Base-by-base conservation (phyloP, 2,329 filamentous ascomycete species). In the Penicillium sp. region DNA sequence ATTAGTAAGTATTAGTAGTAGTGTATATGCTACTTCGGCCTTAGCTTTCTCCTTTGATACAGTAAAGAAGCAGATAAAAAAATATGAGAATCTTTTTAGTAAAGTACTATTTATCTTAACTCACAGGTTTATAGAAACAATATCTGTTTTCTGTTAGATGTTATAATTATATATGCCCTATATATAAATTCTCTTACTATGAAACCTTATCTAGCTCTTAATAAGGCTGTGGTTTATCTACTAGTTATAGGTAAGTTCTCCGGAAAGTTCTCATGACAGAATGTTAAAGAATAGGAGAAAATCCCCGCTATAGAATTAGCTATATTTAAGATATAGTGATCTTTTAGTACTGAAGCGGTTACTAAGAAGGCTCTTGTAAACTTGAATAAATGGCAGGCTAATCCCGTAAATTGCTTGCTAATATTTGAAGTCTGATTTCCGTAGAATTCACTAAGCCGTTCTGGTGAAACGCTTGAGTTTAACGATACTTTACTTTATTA, bases 1-100 rank as follows among this genome's bases (percentile, higher is more conserved):
- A 36, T 52, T 19, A 31, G 49, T 19, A 40, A 52, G 49, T 52
- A 52, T 46, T 46, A 21, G 49, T 52, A 40, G 49, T 52, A 40
- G 49, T 52, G 40, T 45, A 18, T 36, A 3, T 26, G 18, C n/a
- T 52, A 36, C 40, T 52, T 52, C 31, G 40, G 49, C 40, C 40
- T 40, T 9, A 52, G 49, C 40, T 52, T 52, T 16, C 49, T 52
- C 40, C 40, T 52, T 28, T 29, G 49, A 39, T 52, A 31, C 19
- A 52, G 49, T 18, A 52, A 36, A 23, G 49, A 45, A 52, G 49
- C 49, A 28, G 40, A 10, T 3, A 52, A 52, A 24, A 52, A 46
- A 46, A 52, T 52, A 14, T 52, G n/a, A 46, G 49, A 13, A 18
- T 52, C 18, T 26, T 37, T 45, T 14, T 3, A 33, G 13, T 9